Evolutionary conservation across 352 stramenopile genomes (phyloP), one percentile per base, ranked within the genome.

Genomic region (Globisporangium emineosum): DNA sequence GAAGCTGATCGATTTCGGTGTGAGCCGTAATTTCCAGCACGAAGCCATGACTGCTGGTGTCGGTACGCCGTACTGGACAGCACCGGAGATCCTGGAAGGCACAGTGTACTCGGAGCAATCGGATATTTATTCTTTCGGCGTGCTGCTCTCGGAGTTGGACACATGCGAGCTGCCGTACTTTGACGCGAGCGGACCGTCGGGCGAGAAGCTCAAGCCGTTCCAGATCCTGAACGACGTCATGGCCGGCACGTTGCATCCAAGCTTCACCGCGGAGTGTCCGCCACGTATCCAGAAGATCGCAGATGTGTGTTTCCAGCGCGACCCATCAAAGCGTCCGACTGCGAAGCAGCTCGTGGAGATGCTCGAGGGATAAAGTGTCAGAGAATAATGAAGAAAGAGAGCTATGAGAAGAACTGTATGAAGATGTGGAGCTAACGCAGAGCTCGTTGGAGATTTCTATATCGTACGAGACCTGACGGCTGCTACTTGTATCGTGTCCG

Each of bases 1-100:
- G 1, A 83, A 88, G 17, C 67, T 88, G 3, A 86, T 77, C 27
- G 79, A 88, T 61, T 88, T 88, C 70, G 79, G 79, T 13, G 79
- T 81, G 13, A 83, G 72, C 56, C 69, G 79, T 1, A 65, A 75
- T 47, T 71, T 60, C 32, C 30, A 30, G 1, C 53, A 66, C 5
- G 42, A 43, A 42, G 56, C 37, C 21, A 70, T 70, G 65, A 70
- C 65, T 7, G 50, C 59, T 37, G 35, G 64, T 69, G 69, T 72
- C 62, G 55, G 63, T 64, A 67, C 40, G 49, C 49, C 52, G 40
- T 59, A 57, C 62, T 72, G 62, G 62, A 66, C 57, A 9, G 69
- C 69, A 17, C 69, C 69, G 0, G 69, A 75, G 56, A 33, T 75
- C 13, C 60, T 75, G 5, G 54, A 71, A 15, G 60, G 68, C 43